Percentiles rank a stretch among this genome's conserved stretches.
Conservation (phyloP, 768 basidiomycete species). For the Dendrothele bispora region DNA sequence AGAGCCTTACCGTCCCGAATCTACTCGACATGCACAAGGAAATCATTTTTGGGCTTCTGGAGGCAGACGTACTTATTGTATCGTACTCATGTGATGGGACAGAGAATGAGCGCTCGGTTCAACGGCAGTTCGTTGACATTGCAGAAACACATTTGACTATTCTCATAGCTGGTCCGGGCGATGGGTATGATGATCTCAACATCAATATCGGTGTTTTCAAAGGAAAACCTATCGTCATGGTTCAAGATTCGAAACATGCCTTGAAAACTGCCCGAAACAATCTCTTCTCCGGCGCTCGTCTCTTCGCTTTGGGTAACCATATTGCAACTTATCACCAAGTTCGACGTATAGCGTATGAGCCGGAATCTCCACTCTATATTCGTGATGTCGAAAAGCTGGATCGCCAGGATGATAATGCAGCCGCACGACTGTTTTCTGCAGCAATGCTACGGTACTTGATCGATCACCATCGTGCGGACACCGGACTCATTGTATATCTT, state of each 20-base stretch:
- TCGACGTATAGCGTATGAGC: constrained; percentile 13
- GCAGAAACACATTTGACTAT: constrained; percentile 5
- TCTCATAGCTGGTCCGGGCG: not conserved
- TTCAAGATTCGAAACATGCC: constrained; percentile 34
- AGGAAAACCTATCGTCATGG: constrained; percentile 17
- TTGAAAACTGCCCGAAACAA: constrained; percentile 32
- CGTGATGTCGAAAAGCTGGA: constrained; percentile 37
- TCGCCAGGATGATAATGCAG: constrained; percentile 45
- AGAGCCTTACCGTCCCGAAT: constrained; percentile 13
- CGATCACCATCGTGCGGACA: constrained; percentile 21
- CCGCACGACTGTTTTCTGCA: constrained; percentile 37
- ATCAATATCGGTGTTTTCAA: constrained; percentile 14
- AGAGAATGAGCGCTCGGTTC: constrained; percentile 26
- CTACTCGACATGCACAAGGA: constrained; percentile 11
- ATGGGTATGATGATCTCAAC: not conserved
- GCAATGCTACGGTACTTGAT: constrained; percentile 23
- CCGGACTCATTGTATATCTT: constrained; percentile 32
- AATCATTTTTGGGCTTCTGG: constrained; percentile 26
- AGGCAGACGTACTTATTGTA: constrained; percentile 21
- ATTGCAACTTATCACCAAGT: constrained; percentile 19
- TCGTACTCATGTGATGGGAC: constrained; percentile 38
- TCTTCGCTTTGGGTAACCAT: constrained; percentile 24
- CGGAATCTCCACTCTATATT: constrained; percentile 18
- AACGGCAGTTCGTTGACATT: constrained; percentile 13
- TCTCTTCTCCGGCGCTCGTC: constrained; percentile 27